Conservation (phyloP, 2,329 filamentous ascomycete species). For the Bipolaris bicolor region DNA sequence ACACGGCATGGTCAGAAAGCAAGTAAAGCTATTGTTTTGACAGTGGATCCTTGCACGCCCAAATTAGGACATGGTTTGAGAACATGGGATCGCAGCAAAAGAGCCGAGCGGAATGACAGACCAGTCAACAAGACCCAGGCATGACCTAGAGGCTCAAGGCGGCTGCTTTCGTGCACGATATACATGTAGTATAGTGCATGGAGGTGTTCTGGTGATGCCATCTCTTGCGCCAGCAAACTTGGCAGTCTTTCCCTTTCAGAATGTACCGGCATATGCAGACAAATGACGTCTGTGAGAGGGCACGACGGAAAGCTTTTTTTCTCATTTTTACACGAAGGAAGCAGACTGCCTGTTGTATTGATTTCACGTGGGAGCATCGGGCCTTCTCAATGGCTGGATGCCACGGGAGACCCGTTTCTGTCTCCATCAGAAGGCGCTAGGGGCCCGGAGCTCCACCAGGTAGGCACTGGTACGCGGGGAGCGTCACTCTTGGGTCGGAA, state of each 20-base stretch:
- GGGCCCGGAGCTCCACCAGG: constrained; percentile 17
- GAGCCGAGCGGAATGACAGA: constrained; percentile 2
- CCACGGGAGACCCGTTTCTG: constrained; percentile 16
- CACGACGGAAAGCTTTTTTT: constrained; percentile 10
- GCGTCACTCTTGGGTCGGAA: constrained; percentile 13
- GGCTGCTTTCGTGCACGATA: background rate
- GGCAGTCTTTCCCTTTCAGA: background rate
- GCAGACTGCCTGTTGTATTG: constrained; percentile 5
- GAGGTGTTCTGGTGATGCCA: background rate
- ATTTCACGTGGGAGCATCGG: constrained; percentile 23
- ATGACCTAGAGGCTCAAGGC: background rate
- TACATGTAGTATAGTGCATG: background rate
- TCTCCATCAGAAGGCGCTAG: constrained; percentile 15
- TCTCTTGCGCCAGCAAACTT: background rate
- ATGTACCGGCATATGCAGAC: background rate
- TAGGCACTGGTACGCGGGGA: constrained; percentile 19
- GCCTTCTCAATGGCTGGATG: constrained; percentile 27
- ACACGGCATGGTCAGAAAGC: background rate
- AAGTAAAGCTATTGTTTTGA: background rate
- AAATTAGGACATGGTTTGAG: background rate
- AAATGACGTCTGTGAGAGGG: background rate
- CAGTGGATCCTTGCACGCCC: background rate
- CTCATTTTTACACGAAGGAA: constrained; percentile 12
- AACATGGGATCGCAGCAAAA: background rate
- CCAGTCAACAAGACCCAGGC: background rate